Evolutionary conservation across 495 filamentous ascomycete species (phyloP).

Genomic region (Penicillium herquei): DNA sequence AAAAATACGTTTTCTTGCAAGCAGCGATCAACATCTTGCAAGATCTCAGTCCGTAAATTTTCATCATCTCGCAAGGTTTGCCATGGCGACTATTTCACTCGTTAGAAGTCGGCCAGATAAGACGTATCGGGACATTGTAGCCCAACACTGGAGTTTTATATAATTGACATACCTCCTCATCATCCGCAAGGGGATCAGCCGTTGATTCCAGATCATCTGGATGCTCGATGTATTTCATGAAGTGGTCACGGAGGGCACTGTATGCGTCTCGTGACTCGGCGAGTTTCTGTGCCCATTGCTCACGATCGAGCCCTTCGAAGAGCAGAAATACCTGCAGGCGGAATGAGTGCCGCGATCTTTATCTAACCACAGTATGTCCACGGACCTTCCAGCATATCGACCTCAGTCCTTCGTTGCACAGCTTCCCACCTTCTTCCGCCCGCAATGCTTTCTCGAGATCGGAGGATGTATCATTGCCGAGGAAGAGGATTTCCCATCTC

Average conservation of each 20-base stretch:
- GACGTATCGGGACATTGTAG: not conserved
- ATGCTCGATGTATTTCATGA: slow-evolving; percentile 76
- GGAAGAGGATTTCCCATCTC: slow-evolving; percentile 67
- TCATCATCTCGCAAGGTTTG: slow-evolving; percentile 80
- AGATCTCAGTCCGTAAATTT: slow-evolving; percentile 78
- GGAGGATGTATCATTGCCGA: slow-evolving; percentile 54
- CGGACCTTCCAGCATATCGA: slow-evolving; percentile 93
- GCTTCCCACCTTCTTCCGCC: slow-evolving; percentile 50
- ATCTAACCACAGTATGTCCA: slow-evolving; percentile 1
- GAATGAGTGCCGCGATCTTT: slow-evolving; percentile 13
- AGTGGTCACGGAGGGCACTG: slow-evolving; percentile 64
- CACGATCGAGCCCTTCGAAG: slow-evolving; percentile 64
- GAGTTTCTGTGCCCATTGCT: slow-evolving; percentile 67
- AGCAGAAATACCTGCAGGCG: slow-evolving; percentile 70
- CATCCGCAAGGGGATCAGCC: slow-evolving; percentile 83
- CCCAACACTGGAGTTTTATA: no score
- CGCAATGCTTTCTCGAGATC: slow-evolving; percentile 67
- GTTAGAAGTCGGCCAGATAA: slow-evolving; percentile 36
- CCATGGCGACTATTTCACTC: slow-evolving; percentile 76
- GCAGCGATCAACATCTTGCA: slow-evolving; percentile 91
- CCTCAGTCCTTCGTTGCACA: slow-evolving; percentile 70
- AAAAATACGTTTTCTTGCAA: slow-evolving; percentile 94
- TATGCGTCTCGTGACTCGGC: slow-evolving; percentile 72
- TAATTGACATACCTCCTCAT: slow-evolving; percentile 65
- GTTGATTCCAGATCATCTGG: slow-evolving; percentile 73